phyloP scores from a whole-genome alignment of 257 asterid genomes.

The Cinchona pubescens region DNA sequence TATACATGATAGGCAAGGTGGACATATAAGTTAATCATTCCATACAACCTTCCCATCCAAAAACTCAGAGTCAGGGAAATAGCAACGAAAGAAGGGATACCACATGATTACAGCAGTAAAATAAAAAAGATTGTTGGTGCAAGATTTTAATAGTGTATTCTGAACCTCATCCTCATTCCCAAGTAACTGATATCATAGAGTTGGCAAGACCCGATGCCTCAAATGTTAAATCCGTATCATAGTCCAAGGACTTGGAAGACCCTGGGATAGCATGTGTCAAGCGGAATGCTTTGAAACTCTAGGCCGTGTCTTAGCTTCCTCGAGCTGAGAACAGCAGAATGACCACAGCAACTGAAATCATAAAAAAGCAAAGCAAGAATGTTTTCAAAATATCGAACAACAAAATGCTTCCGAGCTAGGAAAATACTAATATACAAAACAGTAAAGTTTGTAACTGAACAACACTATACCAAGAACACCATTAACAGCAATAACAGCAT shows the following conservation, averaged over 20 bases:
- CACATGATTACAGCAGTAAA: neutral
- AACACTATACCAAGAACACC: neutral
- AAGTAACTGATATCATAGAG: conserved; percentile 72
- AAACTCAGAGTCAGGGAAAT: neutral
- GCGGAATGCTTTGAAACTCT: too few relatives aligned
- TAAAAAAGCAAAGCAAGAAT: conserved; percentile 6
- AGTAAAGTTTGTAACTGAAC: neutral
- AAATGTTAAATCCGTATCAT: conserved; percentile 39
- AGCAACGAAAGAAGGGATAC: neutral
- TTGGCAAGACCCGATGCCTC: conserved; percentile 82
- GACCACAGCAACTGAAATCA: conserved; percentile 76
- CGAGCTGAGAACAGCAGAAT: conserved; percentile 67
- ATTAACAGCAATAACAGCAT: neutral
- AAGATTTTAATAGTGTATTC: neutral
- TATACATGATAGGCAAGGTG: neutral
- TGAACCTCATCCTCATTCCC: conserved; percentile 45
- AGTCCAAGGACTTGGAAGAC: conserved; percentile 52
- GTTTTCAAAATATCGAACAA: neutral
- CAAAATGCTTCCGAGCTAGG: neutral
- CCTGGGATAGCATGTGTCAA: conserved; percentile 83
- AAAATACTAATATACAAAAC: neutral
- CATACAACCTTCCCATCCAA: neutral
- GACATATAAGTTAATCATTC: neutral
- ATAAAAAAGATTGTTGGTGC: neutral
- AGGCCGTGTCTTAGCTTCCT: conserved; percentile 52